Percentiles rank a stretch among this genome's conserved stretches.
Conservation (phyloP, 495 filamentous ascomycete genomes). For the Penicillium mononematosum region DNA sequence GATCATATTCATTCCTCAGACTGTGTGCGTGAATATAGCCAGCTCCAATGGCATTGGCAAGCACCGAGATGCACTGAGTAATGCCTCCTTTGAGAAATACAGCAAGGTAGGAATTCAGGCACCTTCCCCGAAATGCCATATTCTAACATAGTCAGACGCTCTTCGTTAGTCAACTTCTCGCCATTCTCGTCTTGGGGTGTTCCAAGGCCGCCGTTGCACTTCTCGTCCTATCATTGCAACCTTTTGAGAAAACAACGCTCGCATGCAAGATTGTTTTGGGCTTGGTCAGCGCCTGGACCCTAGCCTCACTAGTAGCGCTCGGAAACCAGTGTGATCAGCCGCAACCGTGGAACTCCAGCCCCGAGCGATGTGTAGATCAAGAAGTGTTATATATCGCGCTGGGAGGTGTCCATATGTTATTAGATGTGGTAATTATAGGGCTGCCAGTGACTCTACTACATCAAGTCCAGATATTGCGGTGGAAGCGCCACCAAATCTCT, state of each 20-base stretch:
- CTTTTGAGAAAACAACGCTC: slow-evolving; percentile 8
- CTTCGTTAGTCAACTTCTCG: slow-evolving; percentile 11
- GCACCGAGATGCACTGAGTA: background rate
- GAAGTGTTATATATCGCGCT: slow-evolving; percentile 12
- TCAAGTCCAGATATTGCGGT: slow-evolving; percentile 15
- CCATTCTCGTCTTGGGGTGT: slow-evolving; percentile 15
- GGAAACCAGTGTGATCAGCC: slow-evolving; percentile 11
- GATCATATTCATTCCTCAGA: slow-evolving; percentile 10
- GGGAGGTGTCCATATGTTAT: slow-evolving; percentile 3
- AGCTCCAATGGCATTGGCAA: slow-evolving; percentile 13
- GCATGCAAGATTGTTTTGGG: slow-evolving; percentile 11
- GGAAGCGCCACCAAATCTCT: slow-evolving; percentile 13
- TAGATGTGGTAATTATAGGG: slow-evolving; percentile 12
- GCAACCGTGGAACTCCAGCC: slow-evolving; percentile 5
- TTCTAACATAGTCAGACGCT: background rate
- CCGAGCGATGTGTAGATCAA: slow-evolving; percentile 11
- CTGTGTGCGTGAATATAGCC: slow-evolving; percentile 13
- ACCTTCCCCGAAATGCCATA: too few relatives aligned
- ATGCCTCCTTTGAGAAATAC: slow-evolving; percentile 8
- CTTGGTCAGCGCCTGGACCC: slow-evolving; percentile 3
- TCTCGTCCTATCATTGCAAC: slow-evolving; percentile 14
- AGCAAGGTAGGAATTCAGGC: slow-evolving; percentile 3
- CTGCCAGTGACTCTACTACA: slow-evolving; percentile 8
- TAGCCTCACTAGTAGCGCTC: slow-evolving; percentile 11
- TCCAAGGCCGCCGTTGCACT: slow-evolving; percentile 18